Conservation (phyloP, 176 grass and related monocot genomes). For the Musa acuminata region DNA sequence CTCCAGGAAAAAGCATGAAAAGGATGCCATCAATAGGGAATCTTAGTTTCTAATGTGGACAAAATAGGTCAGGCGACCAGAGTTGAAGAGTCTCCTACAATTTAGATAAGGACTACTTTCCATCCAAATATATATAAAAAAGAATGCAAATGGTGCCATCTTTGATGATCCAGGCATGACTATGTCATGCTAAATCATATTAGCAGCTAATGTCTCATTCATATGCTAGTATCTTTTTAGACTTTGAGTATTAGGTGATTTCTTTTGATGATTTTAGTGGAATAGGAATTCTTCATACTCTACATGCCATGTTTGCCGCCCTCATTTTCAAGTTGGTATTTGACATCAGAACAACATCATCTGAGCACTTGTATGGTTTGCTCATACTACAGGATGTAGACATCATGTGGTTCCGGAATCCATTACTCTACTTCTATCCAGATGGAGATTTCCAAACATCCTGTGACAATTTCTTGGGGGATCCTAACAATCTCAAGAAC, state of each 20-base stretch:
- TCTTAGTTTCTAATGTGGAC: background rate
- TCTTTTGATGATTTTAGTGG: too few species aligned
- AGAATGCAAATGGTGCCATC: too few species aligned
- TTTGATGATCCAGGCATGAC: too few species aligned
- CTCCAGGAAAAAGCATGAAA: background rate
- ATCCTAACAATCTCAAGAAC: conserved; percentile 45
- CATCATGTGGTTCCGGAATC: conserved; percentile 81
- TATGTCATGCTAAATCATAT: too few species aligned
- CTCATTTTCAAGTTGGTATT: background rate
- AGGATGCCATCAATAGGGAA: background rate
- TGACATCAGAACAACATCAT: background rate
- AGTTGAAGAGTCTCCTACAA: too few species aligned
- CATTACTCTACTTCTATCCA: conserved; percentile 51
- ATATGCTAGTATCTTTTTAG: too few species aligned
- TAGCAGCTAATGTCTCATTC: too few species aligned
- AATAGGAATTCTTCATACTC: too few species aligned
- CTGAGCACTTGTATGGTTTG: background rate
- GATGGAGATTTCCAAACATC: conserved; percentile 60
- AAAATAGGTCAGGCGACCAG: background rate
- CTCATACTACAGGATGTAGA: conserved; percentile 51
- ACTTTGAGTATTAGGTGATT: too few species aligned
- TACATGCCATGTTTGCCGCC: too few species aligned
- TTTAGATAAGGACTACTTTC: background rate
- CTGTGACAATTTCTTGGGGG: conserved; percentile 53
- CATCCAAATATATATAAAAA: background rate